A percentile compares a stretch with the other conserved stretches of the same genome.
phyloP scores from a whole-genome alignment of 1,139 yeast genomes.

The Saccharomyces hybrid region DNA sequence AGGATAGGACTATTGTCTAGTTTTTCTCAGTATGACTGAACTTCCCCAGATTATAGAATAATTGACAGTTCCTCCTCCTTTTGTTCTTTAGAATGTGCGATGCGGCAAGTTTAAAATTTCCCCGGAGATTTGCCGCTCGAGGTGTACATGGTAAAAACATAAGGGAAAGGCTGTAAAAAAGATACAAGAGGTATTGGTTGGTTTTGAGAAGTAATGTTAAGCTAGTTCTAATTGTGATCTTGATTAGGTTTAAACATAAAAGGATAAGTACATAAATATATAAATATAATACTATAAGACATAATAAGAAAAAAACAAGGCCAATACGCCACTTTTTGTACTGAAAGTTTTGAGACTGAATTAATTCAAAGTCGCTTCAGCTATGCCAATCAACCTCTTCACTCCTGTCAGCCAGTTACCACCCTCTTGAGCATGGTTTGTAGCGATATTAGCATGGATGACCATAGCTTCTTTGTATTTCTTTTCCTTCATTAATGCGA shows the following conservation, averaged over 20 bases:
- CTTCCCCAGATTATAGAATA: not conserved
- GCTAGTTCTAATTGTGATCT: not conserved
- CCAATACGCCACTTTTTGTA: not conserved
- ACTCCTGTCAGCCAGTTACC: slow-evolving; percentile 95
- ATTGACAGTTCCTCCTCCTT: not conserved
- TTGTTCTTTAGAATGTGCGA: not conserved
- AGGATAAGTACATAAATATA: not conserved
- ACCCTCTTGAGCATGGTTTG: slow-evolving; percentile 62
- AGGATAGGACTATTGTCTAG: not conserved
- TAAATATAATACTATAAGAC: not conserved
- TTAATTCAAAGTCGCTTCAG: slow-evolving; percentile 31
- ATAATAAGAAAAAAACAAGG: not conserved
- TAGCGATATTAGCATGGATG: slow-evolving; percentile 51
- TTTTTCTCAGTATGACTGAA: not conserved
- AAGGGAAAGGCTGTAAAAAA: not conserved
- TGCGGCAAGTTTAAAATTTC: not conserved
- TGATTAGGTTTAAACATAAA: not conserved
- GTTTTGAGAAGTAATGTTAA: not conserved
- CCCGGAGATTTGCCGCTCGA: not conserved
- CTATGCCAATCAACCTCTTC: slow-evolving; percentile 77
- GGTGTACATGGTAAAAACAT: not conserved
- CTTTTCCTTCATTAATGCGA: slow-evolving; percentile 43
- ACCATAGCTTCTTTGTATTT: slow-evolving; percentile 57
- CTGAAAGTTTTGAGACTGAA: not conserved
- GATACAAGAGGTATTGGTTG: not conserved